A percentile compares a stretch with the other conserved stretches of the same genome.
Conservation (phyloP, 2,329 filamentous ascomycete genomes). For the Coniella vitis region DNA sequence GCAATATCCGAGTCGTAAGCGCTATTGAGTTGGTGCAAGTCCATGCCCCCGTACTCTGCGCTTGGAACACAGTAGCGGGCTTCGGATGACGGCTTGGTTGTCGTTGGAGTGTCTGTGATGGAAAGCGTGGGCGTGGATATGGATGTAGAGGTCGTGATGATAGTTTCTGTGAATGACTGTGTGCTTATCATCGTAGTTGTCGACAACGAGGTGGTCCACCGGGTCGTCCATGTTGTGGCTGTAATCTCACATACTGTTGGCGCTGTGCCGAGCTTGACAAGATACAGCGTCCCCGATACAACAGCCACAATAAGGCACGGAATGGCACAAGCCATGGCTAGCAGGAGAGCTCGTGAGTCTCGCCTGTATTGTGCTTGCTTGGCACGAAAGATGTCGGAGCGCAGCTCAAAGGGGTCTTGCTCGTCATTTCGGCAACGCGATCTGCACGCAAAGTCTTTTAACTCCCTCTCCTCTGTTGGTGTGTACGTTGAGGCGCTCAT, state of each 20-base stretch:
- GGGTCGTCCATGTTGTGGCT: neutral
- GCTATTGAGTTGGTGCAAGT: constrained; percentile 6
- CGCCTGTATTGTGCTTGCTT: neutral
- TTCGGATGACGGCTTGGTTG: neutral
- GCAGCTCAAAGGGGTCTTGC: neutral
- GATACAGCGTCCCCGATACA: neutral
- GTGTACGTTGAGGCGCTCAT: too few relatives aligned
- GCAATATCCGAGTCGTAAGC: constrained; percentile 5
- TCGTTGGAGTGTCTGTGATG: neutral
- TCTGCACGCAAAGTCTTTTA: neutral
- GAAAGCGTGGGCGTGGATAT: neutral
- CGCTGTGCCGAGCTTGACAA: neutral
- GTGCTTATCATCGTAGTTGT: neutral
- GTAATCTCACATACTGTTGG: neutral
- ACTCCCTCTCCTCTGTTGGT: neutral
- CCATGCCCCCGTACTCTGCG: neutral
- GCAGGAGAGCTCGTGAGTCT: neutral
- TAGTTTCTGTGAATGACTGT: neutral
- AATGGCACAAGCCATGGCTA: neutral
- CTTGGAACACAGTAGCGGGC: constrained; percentile 1
- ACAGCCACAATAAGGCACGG: neutral
- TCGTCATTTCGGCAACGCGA: neutral
- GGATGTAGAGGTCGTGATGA: neutral
- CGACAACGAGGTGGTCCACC: neutral
- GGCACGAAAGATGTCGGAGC: neutral